Conservation (phyloP, 2,329 filamentous ascomycete species). For the Macroventuria anomochaeta region DNA sequence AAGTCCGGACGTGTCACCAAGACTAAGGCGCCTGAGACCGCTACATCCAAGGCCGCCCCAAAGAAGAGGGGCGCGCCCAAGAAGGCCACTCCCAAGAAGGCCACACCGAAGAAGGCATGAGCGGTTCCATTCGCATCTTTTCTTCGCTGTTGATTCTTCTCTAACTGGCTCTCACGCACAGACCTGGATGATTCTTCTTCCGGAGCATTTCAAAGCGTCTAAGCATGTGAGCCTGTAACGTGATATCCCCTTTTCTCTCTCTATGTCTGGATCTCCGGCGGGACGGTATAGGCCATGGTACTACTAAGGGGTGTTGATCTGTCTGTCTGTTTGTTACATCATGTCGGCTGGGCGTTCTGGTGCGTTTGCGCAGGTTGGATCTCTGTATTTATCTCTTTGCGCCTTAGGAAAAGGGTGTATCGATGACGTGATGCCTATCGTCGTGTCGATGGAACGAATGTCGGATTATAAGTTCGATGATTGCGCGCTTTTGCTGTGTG, state of each 20-base stretch:
- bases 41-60: conserved; percentile 24
- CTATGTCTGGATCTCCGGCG: conserved; percentile 16
- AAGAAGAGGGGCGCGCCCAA: conserved; percentile 51
- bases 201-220: conserved; percentile 1
- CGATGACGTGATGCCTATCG: conserved; percentile 15
- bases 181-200: conserved; percentile 13
- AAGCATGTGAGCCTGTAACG: conserved; percentile 27
- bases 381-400: conserved; percentile 8
- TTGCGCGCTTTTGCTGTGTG: not conserved
- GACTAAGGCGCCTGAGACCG: conserved; percentile 58
- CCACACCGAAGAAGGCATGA: conserved; percentile 51
- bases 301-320: conserved; percentile 27
- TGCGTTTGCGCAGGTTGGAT: conserved; percentile 12
- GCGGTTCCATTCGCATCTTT: conserved; percentile 15
- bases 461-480: conserved; percentile 9
- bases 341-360: conserved; percentile 38
- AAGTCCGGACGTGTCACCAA: conserved; percentile 87
- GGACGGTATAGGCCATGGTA: conserved; percentile 19
- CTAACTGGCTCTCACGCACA: conserved; percentile 21
- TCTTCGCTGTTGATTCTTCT: conserved; percentile 39
- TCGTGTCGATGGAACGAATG: conserved; percentile 14
- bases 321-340: conserved; percentile 25
- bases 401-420: not conserved
- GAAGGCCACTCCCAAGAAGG: conserved; percentile 57
- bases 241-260: conserved; percentile 45